Conservation (phyloP, 306 rosid species). For the Oemleria cerasiformis region DNA sequence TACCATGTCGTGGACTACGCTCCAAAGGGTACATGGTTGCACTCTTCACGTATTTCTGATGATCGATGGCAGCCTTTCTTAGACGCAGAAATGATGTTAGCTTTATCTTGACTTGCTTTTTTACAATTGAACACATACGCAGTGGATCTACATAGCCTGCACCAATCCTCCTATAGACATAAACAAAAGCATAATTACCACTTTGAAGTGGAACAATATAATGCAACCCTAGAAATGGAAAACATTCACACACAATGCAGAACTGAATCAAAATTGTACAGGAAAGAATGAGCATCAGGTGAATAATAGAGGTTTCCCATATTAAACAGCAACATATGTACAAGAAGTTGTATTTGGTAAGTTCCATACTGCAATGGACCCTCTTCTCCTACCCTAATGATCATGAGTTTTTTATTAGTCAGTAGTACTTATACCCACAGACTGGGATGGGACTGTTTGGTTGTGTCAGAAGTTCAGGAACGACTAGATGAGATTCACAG, state of each 20-base stretch:
- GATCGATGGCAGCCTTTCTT: slow-evolving; percentile 56
- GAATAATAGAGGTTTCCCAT: not conserved
- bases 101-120: slow-evolving; percentile 53
- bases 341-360: not conserved
- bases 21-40: slow-evolving; percentile 86
- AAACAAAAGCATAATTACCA: slow-evolving; percentile 10
- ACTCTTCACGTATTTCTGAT: slow-evolving; percentile 59
- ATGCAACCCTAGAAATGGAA: not conserved
- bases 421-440: not conserved
- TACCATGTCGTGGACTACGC: slow-evolving; percentile 62
- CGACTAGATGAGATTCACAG: not conserved
- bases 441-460: slow-evolving; percentile 1
- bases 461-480: not conserved
- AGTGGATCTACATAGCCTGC: slow-evolving; percentile 75
- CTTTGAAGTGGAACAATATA: not conserved
- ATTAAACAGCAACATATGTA: not conserved
- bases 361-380: not conserved
- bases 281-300: not conserved
- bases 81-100: slow-evolving; percentile 37
- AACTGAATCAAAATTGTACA: not conserved
- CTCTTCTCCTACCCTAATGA: slow-evolving; percentile 2
- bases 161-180: slow-evolving; percentile 66
- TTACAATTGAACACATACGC: slow-evolving; percentile 58
- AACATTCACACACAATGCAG: not conserved
- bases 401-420: not conserved